phyloP scores from a whole-genome alignment of 345 rosid species.

The Dipteronia dyeriana region DNA sequence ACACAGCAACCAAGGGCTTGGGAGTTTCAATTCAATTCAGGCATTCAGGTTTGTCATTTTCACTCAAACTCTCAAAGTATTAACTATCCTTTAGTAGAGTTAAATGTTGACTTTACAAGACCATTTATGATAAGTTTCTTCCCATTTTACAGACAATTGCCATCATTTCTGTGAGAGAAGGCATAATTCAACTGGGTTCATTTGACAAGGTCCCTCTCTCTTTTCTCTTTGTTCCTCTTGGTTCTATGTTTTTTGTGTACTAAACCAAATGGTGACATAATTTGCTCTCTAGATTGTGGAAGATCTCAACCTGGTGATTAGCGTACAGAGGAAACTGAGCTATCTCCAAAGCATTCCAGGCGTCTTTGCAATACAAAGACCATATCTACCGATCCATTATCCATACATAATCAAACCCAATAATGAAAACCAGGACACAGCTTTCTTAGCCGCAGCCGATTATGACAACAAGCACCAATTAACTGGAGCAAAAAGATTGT shows the following conservation, averaged over 20 bases:
- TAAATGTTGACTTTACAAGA: not conserved
- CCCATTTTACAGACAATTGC: slow-evolving; percentile 62
- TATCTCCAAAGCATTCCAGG: slow-evolving; percentile 75
- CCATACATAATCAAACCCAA: slow-evolving; percentile 44
- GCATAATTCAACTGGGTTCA: slow-evolving; percentile 72
- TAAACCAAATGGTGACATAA: not conserved
- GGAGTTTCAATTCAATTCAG: slow-evolving; percentile 67
- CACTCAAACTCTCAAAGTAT: not conserved
- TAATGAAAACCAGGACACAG: slow-evolving; percentile 31
- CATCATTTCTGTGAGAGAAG: slow-evolving; percentile 70
- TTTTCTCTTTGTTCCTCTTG: not conserved
- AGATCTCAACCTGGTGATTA: slow-evolving; percentile 67
- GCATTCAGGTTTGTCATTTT: slow-evolving; percentile 57
- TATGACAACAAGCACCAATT: slow-evolving; percentile 21
- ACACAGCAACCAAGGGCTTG: slow-evolving; percentile 70
- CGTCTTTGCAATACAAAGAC: slow-evolving; percentile 54
- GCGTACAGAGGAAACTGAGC: slow-evolving; percentile 65
- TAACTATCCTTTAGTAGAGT: not conserved
- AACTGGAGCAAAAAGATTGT: slow-evolving; percentile 44
- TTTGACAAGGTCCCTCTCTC: slow-evolving; percentile 49
- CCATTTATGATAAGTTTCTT: slow-evolving; percentile 11
- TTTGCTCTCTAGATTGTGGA: slow-evolving; percentile 43
- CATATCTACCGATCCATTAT: slow-evolving; percentile 50
- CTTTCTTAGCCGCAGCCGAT: slow-evolving; percentile 23
- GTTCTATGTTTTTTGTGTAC: not conserved